Percentiles rank a stretch among this genome's conserved stretches.
Conservation (phyloP, 23 red algal genomes). For the Gracilaria gracilis region DNA sequence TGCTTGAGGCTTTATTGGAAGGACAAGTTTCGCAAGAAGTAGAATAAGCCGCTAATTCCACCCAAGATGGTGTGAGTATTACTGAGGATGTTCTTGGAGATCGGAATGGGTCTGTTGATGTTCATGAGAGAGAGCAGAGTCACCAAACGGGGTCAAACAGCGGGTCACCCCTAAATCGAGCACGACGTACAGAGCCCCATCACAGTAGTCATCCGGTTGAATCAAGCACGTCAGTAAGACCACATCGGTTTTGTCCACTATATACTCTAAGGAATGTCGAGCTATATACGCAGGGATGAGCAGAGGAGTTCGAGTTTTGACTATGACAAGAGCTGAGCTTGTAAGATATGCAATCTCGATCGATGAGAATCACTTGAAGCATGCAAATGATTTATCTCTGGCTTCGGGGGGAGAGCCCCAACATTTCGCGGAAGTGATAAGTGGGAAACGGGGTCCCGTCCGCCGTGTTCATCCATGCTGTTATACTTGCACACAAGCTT, state of each 20-base stretch:
- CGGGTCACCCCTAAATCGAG: conserved; percentile 52
- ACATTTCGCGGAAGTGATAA: not conserved
- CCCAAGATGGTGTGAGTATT: conserved; percentile 59
- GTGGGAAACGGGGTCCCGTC: not conserved
- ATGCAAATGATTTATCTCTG: conserved; percentile 45
- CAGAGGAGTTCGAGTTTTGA: conserved; percentile 58
- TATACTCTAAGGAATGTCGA: conserved; percentile 56
- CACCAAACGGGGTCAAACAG: conserved; percentile 42
- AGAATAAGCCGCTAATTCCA: conserved; percentile 59
- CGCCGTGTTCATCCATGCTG: conserved; percentile 39
- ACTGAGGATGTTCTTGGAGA: conserved; percentile 53
- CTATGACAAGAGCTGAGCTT: conserved; percentile 51
- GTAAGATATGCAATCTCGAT: conserved; percentile 64
- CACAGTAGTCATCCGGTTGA: not conserved
- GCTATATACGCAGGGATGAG: conserved; percentile 49
- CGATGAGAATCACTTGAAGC: conserved; percentile 33
- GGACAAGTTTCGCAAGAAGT: conserved; percentile 65
- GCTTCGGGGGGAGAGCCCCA: not conserved
- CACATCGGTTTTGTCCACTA: conserved; percentile 48
- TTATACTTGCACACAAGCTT: conserved; percentile 72
- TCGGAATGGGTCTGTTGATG: conserved; percentile 55
- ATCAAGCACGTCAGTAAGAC: conserved; percentile 33
- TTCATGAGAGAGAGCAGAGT: conserved; percentile 52
- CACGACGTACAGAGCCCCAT: not conserved
- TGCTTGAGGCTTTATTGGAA: conserved; percentile 61